Evolutionary conservation across 73 alveolate genomes (phyloP), one percentile per base, ranked within the genome.

Genomic region (Diophrys sp.): DNA sequence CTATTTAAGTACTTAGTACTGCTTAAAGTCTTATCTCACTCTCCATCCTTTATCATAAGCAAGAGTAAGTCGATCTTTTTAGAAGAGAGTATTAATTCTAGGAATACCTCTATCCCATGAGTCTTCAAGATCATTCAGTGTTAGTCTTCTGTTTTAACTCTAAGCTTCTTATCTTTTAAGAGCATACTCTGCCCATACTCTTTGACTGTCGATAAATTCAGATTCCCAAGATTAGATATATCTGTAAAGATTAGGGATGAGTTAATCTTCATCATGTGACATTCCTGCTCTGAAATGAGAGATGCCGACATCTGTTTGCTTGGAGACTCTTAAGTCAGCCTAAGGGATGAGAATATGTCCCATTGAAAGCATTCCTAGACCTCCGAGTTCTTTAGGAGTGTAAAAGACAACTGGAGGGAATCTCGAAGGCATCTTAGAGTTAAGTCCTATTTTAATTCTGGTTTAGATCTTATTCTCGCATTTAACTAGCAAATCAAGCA

Each of bases 1-100:
- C 81, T 95, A 91, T 85, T 95, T 95, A 74, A 95, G 89, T 77
- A 94, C 94, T 82, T 95, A 96, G 84, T 84, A 96, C 86, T 97
- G 97, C 78, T 98, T 98, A 90, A 98, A 98, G 76, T 98, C 99
- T 81, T 96, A 90, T 57, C 99, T 93, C 70, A 98, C 99, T 89
- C 99, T 96, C 99, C 99, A 98, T 33, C 99, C 99, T 91, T 98
- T 98, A 92, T 98, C 99, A 92, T 97, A 98, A 76, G 99, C 99
- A 79, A 98, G 82, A 68, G 99, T 98, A 55, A 95, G 96, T 81
- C 99, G 88, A 83, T 98, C 99, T 89, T 98, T 98, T 89, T 98
- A 97, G 92, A 98, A 98, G 74, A 98, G 94, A 71, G 99, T 98
- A 86, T 98, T 98, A 77, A 98, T 98, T 78, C 99, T 91, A 0